These are phyloP conservation scores for Cydonia oblonga DNA, from an alignment of 331 rosid species.

Conservation along the genomic window DNA sequence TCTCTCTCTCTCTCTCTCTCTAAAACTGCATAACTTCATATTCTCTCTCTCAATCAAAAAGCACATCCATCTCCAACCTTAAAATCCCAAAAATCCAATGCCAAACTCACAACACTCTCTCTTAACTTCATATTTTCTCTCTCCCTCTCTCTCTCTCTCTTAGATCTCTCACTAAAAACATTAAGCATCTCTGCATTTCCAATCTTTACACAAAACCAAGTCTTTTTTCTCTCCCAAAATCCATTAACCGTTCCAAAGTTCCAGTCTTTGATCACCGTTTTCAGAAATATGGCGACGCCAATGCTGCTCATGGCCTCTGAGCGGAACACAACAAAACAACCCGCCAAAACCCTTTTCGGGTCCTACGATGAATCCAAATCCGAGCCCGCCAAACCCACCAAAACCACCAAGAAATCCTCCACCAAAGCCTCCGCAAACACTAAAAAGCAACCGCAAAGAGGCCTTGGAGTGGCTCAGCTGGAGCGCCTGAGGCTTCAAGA, in stretches of 20 bases:
- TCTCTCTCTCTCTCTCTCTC: slow-evolving; percentile 5
- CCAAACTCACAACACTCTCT: background rate
- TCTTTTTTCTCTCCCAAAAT: slow-evolving; percentile 3
- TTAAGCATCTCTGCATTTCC: background rate
- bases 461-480: slow-evolving; percentile 64
- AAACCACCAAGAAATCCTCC: background rate
- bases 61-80: background rate
- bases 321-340: background rate
- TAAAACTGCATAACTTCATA: background rate
- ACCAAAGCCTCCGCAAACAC: slow-evolving; percentile 12
- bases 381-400: slow-evolving; percentile 7
- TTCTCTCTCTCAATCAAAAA: background rate
- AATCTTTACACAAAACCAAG: background rate
- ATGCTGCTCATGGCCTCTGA: slow-evolving; percentile 32
- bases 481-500: slow-evolving; percentile 56
- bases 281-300: slow-evolving; percentile 25
- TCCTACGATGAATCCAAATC: slow-evolving; percentile 16
- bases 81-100: background rate
- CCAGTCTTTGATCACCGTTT: background rate
- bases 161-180: background rate
- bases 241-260: background rate
- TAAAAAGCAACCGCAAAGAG: slow-evolving; percentile 59
- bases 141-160: slow-evolving; percentile 19
- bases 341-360: background rate
- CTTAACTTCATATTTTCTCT: background rate